These are phyloP conservation scores for Sphagnum contortum DNA, from an alignment of 225 moss, liverwort and hornwort genomes.

Conservation along the genomic window DNA sequence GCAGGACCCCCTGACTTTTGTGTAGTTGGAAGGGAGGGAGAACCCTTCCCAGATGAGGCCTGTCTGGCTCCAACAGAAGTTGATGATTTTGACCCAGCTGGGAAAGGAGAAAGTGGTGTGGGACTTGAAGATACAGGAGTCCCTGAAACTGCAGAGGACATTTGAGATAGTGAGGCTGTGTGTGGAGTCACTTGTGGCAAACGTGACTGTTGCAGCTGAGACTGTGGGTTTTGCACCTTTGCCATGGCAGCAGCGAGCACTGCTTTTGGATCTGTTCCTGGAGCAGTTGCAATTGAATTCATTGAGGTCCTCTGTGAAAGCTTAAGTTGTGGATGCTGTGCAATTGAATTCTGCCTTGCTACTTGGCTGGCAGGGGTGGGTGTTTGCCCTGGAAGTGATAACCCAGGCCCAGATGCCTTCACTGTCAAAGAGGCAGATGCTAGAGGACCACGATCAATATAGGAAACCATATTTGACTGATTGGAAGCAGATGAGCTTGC, in stretches of 20 bases:
- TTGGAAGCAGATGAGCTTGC: constrained; percentile 11
- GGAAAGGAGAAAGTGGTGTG: constrained; percentile 28
- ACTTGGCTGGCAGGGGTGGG: constrained; percentile 23
- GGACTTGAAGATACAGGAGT: constrained; percentile 18
- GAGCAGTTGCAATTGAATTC: constrained; percentile 38
- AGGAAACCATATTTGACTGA: constrained; percentile 19
- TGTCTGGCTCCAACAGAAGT: constrained; percentile 29
- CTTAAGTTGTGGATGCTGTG: constrained; percentile 40
- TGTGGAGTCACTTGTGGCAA: constrained; percentile 10
- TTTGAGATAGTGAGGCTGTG: constrained; percentile 17
- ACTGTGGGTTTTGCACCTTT: constrained; percentile 25
- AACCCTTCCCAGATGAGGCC: constrained; percentile 29
- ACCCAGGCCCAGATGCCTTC: constrained; percentile 25
- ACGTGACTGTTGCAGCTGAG: constrained; percentile 38
- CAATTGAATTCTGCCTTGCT: constrained; percentile 22
- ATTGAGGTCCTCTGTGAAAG: constrained; percentile 32
- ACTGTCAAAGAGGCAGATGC: constrained; percentile 21
- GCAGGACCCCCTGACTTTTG: constrained; percentile 30
- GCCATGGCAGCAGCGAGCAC: constrained; percentile 75
- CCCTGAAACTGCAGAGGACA: constrained; percentile 17
- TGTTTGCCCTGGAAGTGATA: constrained; percentile 39
- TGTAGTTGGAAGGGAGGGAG: constrained; percentile 11
- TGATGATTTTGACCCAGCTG: constrained; percentile 28
- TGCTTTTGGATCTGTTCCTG: constrained; percentile 51
- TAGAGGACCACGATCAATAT: constrained; percentile 39